Conservation (phyloP, 2,329 filamentous ascomycete genomes). For the Fusarium keratoplasticum region DNA sequence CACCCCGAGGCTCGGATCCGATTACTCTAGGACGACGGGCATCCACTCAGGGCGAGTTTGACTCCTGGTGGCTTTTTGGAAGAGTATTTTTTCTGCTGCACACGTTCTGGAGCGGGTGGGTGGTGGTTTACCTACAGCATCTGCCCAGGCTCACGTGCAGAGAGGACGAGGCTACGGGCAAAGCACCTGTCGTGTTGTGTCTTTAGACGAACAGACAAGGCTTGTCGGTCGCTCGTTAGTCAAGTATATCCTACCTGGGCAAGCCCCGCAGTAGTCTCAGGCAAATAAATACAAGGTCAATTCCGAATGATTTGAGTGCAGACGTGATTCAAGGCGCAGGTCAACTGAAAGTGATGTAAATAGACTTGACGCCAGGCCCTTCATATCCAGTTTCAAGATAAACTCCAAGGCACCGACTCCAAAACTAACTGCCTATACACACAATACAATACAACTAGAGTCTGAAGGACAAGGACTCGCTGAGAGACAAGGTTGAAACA, state of each 20-base stretch:
- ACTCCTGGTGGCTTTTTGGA: slow-evolving; percentile 43
- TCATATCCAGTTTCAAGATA: neutral
- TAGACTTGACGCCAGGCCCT: neutral
- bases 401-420: neutral
- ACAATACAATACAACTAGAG: neutral
- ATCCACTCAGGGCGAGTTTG: slow-evolving; percentile 46
- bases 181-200: slow-evolving; percentile 38
- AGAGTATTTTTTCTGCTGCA: slow-evolving; percentile 41
- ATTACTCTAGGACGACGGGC: slow-evolving; percentile 49
- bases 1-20: slow-evolving; percentile 48
- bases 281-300: slow-evolving; percentile 47
- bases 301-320: slow-evolving; percentile 26
- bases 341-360: neutral
- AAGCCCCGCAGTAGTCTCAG: slow-evolving; percentile 51
- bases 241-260: slow-evolving; percentile 43
- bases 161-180: slow-evolving; percentile 47
- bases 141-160: slow-evolving; percentile 36
- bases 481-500: neutral
- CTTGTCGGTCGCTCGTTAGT: slow-evolving; percentile 52
- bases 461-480: neutral
- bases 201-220: slow-evolving; percentile 32
- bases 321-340: neutral
- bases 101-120: slow-evolving; percentile 26
- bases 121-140: slow-evolving; percentile 16
- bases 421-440: neutral